Evolutionary conservation across 805 yeast species (phyloP), one percentile per base, ranked within the genome.

Genomic region (Metschnikowia baotianmanensis): DNA sequence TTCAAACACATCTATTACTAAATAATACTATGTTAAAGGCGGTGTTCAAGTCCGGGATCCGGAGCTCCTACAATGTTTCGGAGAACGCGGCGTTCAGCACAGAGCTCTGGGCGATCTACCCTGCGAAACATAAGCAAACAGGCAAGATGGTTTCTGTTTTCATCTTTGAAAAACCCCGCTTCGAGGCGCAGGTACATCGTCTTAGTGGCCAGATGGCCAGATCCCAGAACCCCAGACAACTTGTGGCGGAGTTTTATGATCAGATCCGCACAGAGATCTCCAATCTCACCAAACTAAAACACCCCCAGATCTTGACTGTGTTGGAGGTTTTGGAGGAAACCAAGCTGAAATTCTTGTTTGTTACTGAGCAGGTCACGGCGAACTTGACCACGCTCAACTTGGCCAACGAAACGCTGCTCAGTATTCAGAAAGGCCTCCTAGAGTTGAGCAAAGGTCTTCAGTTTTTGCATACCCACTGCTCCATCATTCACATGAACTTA

Each of bases 311-410:
- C 20, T 64, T 93, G 33, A 82, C 89, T 1, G 72, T 93, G 2
- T 77, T 86, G 26, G 99, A 95, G 58, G 96, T 95, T 0, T 62
- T 90, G 46, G 98, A 93, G 61, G 95, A 89, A 50, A 85, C 91
- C 26, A 82, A 83, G 49, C 75, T 77, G 49, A 77, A 86, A 42
- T 74, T 90, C 50, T 57, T 83, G 40, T 91, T 93, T 66, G 99
- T 85, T 10, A 80, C 95, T 0, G 99, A 93, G 59, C 78, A 82
- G 24, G 82, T 93, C 6, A 71, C 75, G 0, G 76, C 76, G 3
- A 77, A 79, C 27, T 59, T 87, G 34, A 59, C 63, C 19, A 67
- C 79, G 0, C 38, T 59, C 1, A 52, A 56, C 36, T 46, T 59
- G 5, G 48, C 56, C n/a, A 51, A 47, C 24, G 65, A 83, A 31